Conservation (phyloP, 768 basidiomycete genomes). For the Coprinopsis strossmayeri region DNA sequence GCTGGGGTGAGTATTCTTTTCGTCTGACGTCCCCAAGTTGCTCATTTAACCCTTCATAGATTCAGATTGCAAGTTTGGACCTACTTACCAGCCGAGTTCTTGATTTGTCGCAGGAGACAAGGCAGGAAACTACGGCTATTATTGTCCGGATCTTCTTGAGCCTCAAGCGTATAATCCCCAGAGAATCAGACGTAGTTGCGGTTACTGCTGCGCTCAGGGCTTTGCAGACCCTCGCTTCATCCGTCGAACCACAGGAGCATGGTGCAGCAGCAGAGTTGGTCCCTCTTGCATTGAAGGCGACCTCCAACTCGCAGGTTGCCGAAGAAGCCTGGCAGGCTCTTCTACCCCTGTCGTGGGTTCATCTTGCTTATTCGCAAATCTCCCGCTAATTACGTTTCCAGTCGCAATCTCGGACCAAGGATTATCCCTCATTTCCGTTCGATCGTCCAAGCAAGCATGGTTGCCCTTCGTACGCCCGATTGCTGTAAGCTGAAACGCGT, state of each 20-base stretch:
- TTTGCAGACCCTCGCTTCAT: slow-evolving; percentile 50
- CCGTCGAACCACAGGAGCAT: slow-evolving; percentile 64
- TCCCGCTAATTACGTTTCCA: too few species aligned
- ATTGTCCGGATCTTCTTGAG: slow-evolving; percentile 47
- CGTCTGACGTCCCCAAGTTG: not conserved
- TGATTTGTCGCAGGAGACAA: slow-evolving; percentile 47
- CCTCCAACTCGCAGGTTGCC: slow-evolving; percentile 32
- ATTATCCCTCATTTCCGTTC: slow-evolving; percentile 80
- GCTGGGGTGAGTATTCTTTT: slow-evolving; percentile 34
- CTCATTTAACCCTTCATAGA: slow-evolving; percentile 28
- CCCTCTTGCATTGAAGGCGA: slow-evolving; percentile 47
- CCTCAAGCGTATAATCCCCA: slow-evolving; percentile 43
- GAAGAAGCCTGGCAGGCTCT: slow-evolving; percentile 47
- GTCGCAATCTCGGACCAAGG: slow-evolving; percentile 75
- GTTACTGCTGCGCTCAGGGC: slow-evolving; percentile 48
- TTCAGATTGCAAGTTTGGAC: slow-evolving; percentile 62
- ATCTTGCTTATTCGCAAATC: not conserved
- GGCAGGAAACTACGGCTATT: slow-evolving; percentile 41
- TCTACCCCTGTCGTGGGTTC: slow-evolving; percentile 53
- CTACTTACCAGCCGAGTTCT: slow-evolving; percentile 63
- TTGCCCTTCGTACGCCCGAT: slow-evolving; percentile 36
- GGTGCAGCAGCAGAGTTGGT: slow-evolving; percentile 49
- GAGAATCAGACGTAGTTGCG: slow-evolving; percentile 33
- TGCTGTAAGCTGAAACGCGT: slow-evolving; percentile 22
- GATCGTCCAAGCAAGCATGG: slow-evolving; percentile 54